Evolutionary conservation across 768 basidiomycete genomes (phyloP), one percentile per base, ranked within the genome.

Genomic region (Boletales sp.): DNA sequence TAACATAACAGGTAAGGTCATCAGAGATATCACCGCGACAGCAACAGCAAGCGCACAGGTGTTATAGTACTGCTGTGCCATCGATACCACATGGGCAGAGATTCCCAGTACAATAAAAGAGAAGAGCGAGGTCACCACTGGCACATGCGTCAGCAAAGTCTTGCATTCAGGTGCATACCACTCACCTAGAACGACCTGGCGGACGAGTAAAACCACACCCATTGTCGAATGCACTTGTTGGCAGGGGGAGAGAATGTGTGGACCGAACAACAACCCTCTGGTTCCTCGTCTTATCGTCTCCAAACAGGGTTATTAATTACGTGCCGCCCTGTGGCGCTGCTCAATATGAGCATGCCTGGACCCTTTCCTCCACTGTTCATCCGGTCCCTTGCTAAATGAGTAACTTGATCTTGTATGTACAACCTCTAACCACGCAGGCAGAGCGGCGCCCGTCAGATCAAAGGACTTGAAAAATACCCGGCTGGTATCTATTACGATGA

Each of bases 71-170:
- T 44, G 10, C 10, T 47, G 40, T 5, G 63, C 58, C 45, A 61
- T 44, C 10, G 61, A 53, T 46, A 64, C 57, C 31, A 72, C 40
- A 45, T 60, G 38, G 13, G 61, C 72, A 6, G 60, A 53, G 2
- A 73, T 1, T 12, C 57, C 65, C 18, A 74, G 46, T 17, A 57
- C 67, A 43, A 74, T 59, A 31, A 71, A 0, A 5, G 69, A 59
- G 44, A 71, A 66, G 9, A 66, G 8, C 3, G 45, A 39, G 4
- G 58, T 39, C 32, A 19, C 6, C 43, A 45, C 66, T 66, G 35
- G 30, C 12, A 32, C 37, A 17, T 10, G 28, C 10, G 45, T 63
- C 37, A 32, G 54, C 31, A 36, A 42, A 13, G 28, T 30, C n/a
- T 30, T 10, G 7, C 33, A 34, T 35, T 18, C 39, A 40, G 3